phyloP scores from a whole-genome alignment of 805 yeast species.

The Candida namnaoensis region DNA sequence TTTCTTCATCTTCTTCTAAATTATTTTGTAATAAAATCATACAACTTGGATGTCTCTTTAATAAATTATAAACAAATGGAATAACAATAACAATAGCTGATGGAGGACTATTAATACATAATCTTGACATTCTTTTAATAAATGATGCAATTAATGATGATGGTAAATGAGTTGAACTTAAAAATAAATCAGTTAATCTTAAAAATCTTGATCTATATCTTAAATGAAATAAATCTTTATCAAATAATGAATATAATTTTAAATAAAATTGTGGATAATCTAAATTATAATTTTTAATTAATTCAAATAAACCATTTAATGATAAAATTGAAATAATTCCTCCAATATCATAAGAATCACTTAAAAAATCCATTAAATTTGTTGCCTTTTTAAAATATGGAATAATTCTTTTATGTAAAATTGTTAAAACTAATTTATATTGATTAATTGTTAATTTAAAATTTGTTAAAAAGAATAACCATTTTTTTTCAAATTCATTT shows the following conservation, averaged over 20 bases:
- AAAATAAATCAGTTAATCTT: slow-evolving; percentile 76
- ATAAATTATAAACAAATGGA: slow-evolving; percentile 85
- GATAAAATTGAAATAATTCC: slow-evolving; percentile 68
- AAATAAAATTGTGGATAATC: slow-evolving; percentile 88
- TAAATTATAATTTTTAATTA: slow-evolving; percentile 73
- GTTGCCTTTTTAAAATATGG: slow-evolving; percentile 78
- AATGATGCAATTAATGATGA: slow-evolving; percentile 81
- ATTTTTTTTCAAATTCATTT: slow-evolving; percentile 58
- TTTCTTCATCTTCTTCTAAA: slow-evolving; percentile 7
- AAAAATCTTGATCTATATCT: slow-evolving; percentile 81
- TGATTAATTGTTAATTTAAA: slow-evolving; percentile 40
- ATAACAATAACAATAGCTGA: slow-evolving; percentile 79
- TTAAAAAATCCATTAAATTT: slow-evolving; percentile 84
- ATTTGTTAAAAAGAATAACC: slow-evolving; percentile 49
- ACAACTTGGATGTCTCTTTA: slow-evolving; percentile 90
- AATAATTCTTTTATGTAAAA: slow-evolving; percentile 77
- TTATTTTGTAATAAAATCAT: slow-evolving; percentile 72
- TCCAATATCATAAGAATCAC: slow-evolving; percentile 67
- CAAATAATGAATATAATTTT: slow-evolving; percentile 74
- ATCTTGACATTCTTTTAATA: slow-evolving; percentile 71
- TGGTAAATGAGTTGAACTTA: slow-evolving; percentile 82
- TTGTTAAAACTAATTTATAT: slow-evolving; percentile 57
- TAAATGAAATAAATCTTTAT: slow-evolving; percentile 66
- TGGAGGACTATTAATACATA: slow-evolving; percentile 74
- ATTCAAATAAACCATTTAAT: slow-evolving; percentile 77